These are phyloP conservation scores for Talaromyces stipitatus DNA, from an alignment of 495 filamentous ascomycete species.

Conservation along the genomic window DNA sequence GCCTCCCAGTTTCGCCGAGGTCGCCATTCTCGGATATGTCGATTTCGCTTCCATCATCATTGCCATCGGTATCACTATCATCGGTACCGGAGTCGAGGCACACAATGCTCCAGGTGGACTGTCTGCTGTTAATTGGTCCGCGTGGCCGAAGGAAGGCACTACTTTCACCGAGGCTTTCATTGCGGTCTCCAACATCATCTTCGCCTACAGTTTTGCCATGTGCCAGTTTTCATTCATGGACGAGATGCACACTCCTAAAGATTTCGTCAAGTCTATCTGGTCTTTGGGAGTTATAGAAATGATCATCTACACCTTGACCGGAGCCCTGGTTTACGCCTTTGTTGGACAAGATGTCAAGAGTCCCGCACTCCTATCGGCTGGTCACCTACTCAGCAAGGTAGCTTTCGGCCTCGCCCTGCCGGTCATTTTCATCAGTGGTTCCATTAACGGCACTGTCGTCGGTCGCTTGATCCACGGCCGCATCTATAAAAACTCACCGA, in stretches of 20 bases:
- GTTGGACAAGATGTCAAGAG: conserved; percentile 56
- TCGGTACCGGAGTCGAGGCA: conserved; percentile 46
- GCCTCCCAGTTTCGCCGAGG: conserved; percentile 43
- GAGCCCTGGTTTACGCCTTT: conserved; percentile 59
- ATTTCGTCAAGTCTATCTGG: conserved; percentile 56
- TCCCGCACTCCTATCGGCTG: conserved; percentile 59
- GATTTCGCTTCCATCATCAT: conserved; percentile 54
- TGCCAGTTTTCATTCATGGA: conserved; percentile 67
- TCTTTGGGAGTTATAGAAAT: conserved; percentile 52
- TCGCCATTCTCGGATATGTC: conserved; percentile 54
- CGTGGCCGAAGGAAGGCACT: conserved; percentile 26
- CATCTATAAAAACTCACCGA: conserved; percentile 44
- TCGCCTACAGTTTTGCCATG: conserved; percentile 56
- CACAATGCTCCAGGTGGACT: conserved; percentile 23
- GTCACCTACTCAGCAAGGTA: conserved; percentile 50
- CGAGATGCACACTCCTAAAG: conserved; percentile 61
- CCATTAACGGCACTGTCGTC: conserved; percentile 52
- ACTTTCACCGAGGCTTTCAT: conserved; percentile 39
- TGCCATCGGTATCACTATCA: conserved; percentile 62
- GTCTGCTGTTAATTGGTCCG: conserved; percentile 25
- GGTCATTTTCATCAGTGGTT: conserved; percentile 61
- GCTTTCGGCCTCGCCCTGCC: conserved; percentile 67
- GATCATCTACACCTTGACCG: conserved; percentile 58
- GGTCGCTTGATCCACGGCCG: conserved; percentile 54
- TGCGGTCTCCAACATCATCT: conserved; percentile 63